Conservation (phyloP, 2,329 filamentous ascomycete species). For the Hymenotorrendiella dingleyae region DNA sequence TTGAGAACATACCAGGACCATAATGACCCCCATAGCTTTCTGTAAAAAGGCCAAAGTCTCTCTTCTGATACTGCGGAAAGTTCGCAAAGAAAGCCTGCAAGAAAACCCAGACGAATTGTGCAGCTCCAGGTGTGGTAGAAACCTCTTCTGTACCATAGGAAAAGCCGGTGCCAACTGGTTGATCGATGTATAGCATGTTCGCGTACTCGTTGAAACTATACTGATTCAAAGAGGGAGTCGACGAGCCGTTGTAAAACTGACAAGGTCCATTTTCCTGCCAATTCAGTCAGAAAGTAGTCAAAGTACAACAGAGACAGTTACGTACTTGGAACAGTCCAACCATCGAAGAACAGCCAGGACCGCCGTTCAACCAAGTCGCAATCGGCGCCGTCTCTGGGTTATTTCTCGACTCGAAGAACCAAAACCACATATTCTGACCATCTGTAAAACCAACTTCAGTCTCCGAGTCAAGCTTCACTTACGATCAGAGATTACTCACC, state of each 20-base stretch:
- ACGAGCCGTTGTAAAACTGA: slow-evolving; percentile 34
- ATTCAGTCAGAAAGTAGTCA: background rate
- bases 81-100: slow-evolving; percentile 55
- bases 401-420: slow-evolving; percentile 56
- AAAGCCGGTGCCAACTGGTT: slow-evolving; percentile 37
- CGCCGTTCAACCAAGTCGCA: slow-evolving; percentile 41
- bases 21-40: slow-evolving; percentile 53
- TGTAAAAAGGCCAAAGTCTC: slow-evolving; percentile 49
- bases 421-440: slow-evolving; percentile 26
- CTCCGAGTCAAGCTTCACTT: background rate
- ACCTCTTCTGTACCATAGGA: slow-evolving; percentile 38
- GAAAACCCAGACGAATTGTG: slow-evolving; percentile 48
- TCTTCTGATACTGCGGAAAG: slow-evolving; percentile 57
- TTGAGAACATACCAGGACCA: slow-evolving; percentile 37
- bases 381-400: slow-evolving; percentile 40
- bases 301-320: slow-evolving; percentile 19
- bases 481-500: slow-evolving; percentile 4
- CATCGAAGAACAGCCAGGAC: slow-evolving; percentile 47
- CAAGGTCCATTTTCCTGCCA: slow-evolving; percentile 39
- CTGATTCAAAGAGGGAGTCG: slow-evolving; percentile 36
- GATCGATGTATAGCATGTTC: slow-evolving; percentile 37
- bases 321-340: slow-evolving; percentile 54
- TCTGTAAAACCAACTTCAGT: slow-evolving; percentile 5
- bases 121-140: slow-evolving; percentile 40
- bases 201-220: slow-evolving; percentile 35